Evolutionary conservation across 2,329 filamentous ascomycete species (phyloP).

Genomic region (Periconia sp.): DNA sequence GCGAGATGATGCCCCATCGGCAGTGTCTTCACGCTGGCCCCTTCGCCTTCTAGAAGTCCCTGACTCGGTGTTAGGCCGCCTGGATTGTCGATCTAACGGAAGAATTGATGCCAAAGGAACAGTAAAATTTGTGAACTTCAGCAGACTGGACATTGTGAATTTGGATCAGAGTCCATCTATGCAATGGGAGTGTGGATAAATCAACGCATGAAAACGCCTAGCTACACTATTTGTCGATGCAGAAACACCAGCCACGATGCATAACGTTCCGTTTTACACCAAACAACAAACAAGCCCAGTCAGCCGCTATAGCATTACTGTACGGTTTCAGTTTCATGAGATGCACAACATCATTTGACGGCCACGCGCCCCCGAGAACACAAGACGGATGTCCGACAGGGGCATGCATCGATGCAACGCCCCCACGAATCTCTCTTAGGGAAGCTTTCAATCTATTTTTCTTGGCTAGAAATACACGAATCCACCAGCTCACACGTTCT

Average conservation of each 20-base stretch:
- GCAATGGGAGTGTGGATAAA: too few species aligned
- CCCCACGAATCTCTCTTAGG: not conserved
- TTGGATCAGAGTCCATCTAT: too few species aligned
- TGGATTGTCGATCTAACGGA: not conserved
- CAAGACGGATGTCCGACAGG: slow-evolving; percentile 13
- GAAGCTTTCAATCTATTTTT: not conserved
- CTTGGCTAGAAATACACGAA: not conserved
- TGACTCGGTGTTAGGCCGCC: not conserved
- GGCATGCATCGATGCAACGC: slow-evolving; percentile 22
- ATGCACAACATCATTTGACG: slow-evolving; percentile 18
- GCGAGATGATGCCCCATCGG: slow-evolving; percentile 2
- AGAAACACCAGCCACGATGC: slow-evolving; percentile 8
- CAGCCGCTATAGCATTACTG: slow-evolving; percentile 12
- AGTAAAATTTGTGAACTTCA: too few species aligned
- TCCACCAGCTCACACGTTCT: slow-evolving; percentile 9
- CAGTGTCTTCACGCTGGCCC: not conserved
- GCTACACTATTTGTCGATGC: not conserved
- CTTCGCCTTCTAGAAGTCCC: not conserved
- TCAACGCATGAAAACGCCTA: not conserved
- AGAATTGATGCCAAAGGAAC: too few species aligned
- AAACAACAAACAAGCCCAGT: slow-evolving; percentile 2
- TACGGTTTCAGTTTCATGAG: slow-evolving; percentile 1
- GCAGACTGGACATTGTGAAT: too few species aligned
- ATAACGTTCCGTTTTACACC: slow-evolving; percentile 32
- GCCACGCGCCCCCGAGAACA: not conserved